Base-by-base conservation (phyloP, 2,329 filamentous ascomycete genomes). In the Xylariaceae sp. region DNA sequence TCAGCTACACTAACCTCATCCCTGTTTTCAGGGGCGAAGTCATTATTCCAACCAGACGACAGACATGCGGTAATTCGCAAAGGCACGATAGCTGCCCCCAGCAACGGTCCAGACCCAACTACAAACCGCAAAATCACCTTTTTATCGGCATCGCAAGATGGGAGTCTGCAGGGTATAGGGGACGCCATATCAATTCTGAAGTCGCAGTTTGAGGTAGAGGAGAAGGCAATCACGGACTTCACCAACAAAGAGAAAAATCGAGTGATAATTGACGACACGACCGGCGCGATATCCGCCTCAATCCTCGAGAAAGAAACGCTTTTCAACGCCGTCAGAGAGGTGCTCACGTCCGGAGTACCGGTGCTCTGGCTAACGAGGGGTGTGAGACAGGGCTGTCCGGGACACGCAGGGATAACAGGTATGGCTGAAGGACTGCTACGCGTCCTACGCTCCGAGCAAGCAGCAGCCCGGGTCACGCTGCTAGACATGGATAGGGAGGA, bases 381-480 rank as follows among this genome's bases (percentile, higher is more conserved):
- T 4, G 56, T 58, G 5, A 57, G 58, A 21, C 57, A 64, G 36
- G 64, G 63, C 7, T 37, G 21, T 15, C 43, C 18, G 22, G 51
- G 37, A 12, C 9, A 21, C 15, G 30, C 30, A 2, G 44, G 39
- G 4, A 45, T 32, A 26, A 51, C 50, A 10, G 61, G 60, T n/a
- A 61, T 63, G 51, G 58, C 54, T 1, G 59, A 63, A 34, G 63
- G 64, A n/a, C 55, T 66, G 18, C 49, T 65, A n/a, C 60, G 64
- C n/a, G 63, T 61, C 10, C 46, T 66, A 22, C 57, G 63, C 32
- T 65, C 64, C 8, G 64, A 66, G 49, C 62, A 64, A 49, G 63
- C 62, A 26, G 55, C 62, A 2, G 51, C 51, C 2, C 60, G 39
- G 13, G 26, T 63, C 21, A 46, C 56, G 1, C 45, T 65, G 5